Evolutionary conservation across 257 asterid genomes (phyloP).

Genomic region (Capsicum baccatum): DNA sequence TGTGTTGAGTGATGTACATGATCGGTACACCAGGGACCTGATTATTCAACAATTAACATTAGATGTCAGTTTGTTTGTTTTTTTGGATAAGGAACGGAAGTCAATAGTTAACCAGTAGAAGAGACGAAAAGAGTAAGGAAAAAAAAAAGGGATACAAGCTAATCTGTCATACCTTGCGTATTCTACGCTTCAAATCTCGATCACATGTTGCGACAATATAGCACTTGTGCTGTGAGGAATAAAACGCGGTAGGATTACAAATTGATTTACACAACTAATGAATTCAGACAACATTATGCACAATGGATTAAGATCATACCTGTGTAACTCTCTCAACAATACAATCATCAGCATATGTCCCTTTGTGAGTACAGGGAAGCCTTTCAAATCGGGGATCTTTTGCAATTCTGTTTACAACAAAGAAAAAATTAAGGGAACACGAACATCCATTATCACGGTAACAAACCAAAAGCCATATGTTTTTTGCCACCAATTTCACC

Average conservation of each 20-base stretch:
- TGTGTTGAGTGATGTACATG: conserved; percentile 83
- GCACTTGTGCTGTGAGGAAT: conserved; percentile 79
- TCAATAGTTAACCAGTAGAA: background rate
- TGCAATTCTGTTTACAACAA: conserved; percentile 66
- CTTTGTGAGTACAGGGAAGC: conserved; percentile 95
- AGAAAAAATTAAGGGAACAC: conserved; percentile 8
- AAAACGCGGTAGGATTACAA: background rate
- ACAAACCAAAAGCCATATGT: background rate
- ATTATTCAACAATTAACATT: conserved; percentile 25
- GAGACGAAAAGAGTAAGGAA: background rate
- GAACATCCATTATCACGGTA: background rate
- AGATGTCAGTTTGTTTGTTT: conserved; percentile 2
- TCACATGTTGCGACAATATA: conserved; percentile 97
- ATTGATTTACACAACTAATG: background rate
- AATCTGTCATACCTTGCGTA: conserved; percentile 66
- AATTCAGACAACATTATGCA: background rate
- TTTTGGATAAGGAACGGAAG: background rate
- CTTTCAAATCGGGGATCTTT: conserved; percentile 98
- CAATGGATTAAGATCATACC: conserved; percentile 44
- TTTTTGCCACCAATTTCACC: background rate
- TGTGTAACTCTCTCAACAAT: conserved; percentile 91
- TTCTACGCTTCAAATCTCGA: conserved; percentile 94
- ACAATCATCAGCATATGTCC: conserved; percentile 99
- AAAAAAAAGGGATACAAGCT: background rate
- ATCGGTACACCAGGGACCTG: conserved; percentile 97